Conservation (phyloP, 495 filamentous ascomycete species). For the Hapsidospora chrysogenum region DNA sequence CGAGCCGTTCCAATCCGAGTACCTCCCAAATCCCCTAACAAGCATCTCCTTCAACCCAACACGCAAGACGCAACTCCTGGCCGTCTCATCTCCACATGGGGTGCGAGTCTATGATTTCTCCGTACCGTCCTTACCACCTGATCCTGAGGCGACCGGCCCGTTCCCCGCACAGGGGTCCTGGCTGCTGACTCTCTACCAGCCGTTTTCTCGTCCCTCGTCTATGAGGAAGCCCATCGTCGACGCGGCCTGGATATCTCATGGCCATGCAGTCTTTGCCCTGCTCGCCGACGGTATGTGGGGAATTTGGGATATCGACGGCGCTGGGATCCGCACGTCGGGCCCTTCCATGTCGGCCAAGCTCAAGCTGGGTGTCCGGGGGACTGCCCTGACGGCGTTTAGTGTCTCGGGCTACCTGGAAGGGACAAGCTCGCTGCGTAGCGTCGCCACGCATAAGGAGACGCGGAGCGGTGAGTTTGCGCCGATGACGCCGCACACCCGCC, state of each 20-base stretch:
- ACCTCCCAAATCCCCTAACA: conserved; percentile 46
- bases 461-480: conserved; percentile 41
- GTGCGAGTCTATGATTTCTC: conserved; percentile 48
- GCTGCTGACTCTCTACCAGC: conserved; percentile 53
- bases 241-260: conserved; percentile 69
- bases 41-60: conserved; percentile 57
- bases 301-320: conserved; percentile 73
- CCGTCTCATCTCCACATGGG: conserved; percentile 48
- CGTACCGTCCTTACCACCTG: conserved; percentile 22
- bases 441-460: conserved; percentile 7
- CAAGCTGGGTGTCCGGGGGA: conserved; percentile 39
- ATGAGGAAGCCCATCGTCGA: conserved; percentile 62
- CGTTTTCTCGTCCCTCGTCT: conserved; percentile 34
- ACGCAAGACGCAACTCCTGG: conserved; percentile 44
- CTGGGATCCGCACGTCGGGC: conserved; percentile 28
- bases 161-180: conserved; percentile 40
- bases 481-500: conserved; percentile 71
- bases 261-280: conserved; percentile 58
- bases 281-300: conserved; percentile 84
- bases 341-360: conserved; percentile 40
- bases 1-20: conserved; percentile 44
- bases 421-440: conserved; percentile 23
- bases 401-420: conserved; percentile 50
- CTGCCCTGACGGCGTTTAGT: conserved; percentile 48
- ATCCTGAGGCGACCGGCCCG: conserved; percentile 26